Base-by-base conservation (phyloP, 176 grass and related monocot species). In the Paspalum vaginatum region DNA sequence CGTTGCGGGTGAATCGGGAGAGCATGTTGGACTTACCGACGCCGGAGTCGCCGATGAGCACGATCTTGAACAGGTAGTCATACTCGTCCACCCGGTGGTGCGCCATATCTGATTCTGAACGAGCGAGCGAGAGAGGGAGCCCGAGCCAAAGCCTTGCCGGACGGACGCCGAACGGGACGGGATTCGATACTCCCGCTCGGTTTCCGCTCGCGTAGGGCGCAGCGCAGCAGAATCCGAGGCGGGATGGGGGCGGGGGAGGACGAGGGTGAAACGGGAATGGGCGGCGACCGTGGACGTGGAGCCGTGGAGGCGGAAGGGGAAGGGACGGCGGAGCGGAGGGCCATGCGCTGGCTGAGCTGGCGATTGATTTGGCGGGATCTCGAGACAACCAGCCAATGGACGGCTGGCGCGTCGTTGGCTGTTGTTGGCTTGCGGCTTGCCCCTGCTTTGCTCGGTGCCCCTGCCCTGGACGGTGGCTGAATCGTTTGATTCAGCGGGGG, bases 11-110 rank as follows among this genome's bases (percentile, higher is more conserved):
- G 91, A 97, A 97, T 9, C 94, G 82, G 45, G 91, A 93, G 63
- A 93, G 91, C 61, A 97, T 83, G 76, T 97, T 93, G 81, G 91
- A 93, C 64, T 97, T 93, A 61, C 91, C 91, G 51, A 97, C 91
- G 76, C 91, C 91, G 43, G 91, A 97, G 73, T 93, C 94, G 17
- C 91, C 94, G 86, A 97, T 97, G 77, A 93, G 85, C 57, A 93
- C 89, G 80, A 91, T 92, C 94, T 97, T 97, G 88, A 97, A 97
- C n/a, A 97, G 67, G 84, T 97, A 97, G 54, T 91, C 94, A 83
- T 97, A 97, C 91, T 91, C 91, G 77, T 87, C 84, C 61, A 87
- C 72, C 78, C 84, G 68, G 73, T 87, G 91, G 73, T 87, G 91
- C 73, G 81, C 87, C 91, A 89, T 93, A 2, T 2, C 51, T 15